Evolutionary conservation across 192 early-diverging fungal species (phyloP).

Genomic region (Powellomyces hirtus): DNA sequence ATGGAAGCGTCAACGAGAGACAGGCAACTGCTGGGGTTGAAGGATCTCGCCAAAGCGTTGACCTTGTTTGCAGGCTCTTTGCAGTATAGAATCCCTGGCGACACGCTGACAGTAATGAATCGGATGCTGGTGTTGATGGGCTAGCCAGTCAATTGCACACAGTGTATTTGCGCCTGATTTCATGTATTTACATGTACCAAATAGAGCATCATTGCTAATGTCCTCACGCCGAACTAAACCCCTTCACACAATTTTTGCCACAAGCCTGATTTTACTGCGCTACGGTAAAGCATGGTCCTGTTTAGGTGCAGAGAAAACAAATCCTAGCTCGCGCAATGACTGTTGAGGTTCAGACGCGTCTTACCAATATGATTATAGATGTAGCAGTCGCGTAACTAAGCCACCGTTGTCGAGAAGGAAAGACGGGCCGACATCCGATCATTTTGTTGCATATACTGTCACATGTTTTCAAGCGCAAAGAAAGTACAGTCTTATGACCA

Average conservation of each 20-base stretch:
- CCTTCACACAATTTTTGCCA: background rate
- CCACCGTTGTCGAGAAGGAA: too few species aligned
- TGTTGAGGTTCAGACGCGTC: too few species aligned
- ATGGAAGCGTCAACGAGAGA: constrained; percentile 15
- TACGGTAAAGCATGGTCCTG: too few species aligned
- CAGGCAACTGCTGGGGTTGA: constrained; percentile 51
- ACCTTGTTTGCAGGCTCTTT: constrained; percentile 83
- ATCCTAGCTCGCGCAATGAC: too few species aligned
- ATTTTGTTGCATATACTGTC: too few species aligned
- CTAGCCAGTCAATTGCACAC: background rate
- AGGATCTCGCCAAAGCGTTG: constrained; percentile 62
- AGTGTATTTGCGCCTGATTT: background rate
- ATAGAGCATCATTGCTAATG: background rate
- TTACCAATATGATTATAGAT: too few species aligned
- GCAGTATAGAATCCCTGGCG: constrained; percentile 81
- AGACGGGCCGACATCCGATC: too few species aligned
- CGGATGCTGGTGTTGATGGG: constrained; percentile 67
- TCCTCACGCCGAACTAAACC: background rate
- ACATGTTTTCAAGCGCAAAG: too few species aligned
- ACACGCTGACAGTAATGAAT: constrained; percentile 75
- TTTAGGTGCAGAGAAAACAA: too few species aligned
- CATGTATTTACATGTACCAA: background rate
- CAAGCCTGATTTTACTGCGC: background rate
- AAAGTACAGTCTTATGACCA: too few species aligned
- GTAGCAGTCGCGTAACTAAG: too few species aligned